Evolutionary conservation across 2,329 filamentous ascomycete species (phyloP), one percentile per base, ranked within the genome.

Genomic region (Xylaria sp.): DNA sequence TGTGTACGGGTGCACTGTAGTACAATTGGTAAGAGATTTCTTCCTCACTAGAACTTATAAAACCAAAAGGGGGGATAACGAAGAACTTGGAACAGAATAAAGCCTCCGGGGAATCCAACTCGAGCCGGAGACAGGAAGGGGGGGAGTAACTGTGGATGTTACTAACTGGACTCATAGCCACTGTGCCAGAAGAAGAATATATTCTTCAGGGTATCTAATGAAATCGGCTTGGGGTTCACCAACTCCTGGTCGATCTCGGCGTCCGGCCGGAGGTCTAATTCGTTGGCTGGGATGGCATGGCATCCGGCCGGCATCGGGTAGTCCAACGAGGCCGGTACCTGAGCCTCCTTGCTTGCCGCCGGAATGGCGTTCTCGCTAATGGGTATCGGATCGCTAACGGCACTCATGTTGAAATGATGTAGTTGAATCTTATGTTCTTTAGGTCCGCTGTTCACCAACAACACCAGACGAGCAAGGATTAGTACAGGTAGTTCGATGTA

Each of bases 111-210:
- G 13, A 20, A 22, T 42, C 11, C 39, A 11, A 9, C 31, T 20
- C 15, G 27, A 22, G 20, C 47, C 13, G 2, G 20, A 36, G 27
- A 27, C 17, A 3, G 9, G 13, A 13, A 31, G 6, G 22, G 17
- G n/a, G 11, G 6, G 25, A 31, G 17, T 4, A 22, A n/a, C 4
- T 22, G 10, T 25, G 33, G 44, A 11, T 36, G 17, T 39, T 39
- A 68, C 68, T 68, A 25, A 69, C 68, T 83, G 29, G 74, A 76
- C 2, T 69, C 49, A 70, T 81, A 84, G 31, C 86, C 86, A 3
- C 76, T 77, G 73, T 87, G 80, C 86, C 86, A 89, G 76, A 86
- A 88, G 72, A 87, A 85, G 81, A 85, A 89, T 29, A 88, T 77
- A 54, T 87, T 86, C 73, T 87, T 87, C 51, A 82, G 80, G 33